Percentiles rank a stretch among this genome's conserved stretches.
These are phyloP conservation scores for Omphalotus guepiniiformis DNA, from an alignment of 768 basidiomycete species.

Conservation along the genomic window DNA sequence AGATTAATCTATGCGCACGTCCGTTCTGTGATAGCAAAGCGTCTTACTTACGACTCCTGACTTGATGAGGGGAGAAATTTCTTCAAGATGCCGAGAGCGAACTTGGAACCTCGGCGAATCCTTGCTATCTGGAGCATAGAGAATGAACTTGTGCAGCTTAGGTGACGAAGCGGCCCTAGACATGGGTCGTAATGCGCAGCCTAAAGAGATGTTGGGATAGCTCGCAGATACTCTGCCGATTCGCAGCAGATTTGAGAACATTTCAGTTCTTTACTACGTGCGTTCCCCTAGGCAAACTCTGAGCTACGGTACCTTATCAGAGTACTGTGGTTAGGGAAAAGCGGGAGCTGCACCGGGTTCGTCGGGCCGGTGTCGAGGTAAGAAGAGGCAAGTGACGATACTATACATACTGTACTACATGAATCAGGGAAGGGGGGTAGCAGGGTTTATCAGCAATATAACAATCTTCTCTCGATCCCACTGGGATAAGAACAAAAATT, in stretches of 20 bases:
- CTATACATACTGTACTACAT: too few relatives aligned
- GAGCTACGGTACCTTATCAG: too few relatives aligned
- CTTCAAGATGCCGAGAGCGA: constrained; percentile 39
- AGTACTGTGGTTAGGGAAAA: too few relatives aligned
- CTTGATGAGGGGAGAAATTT: constrained; percentile 31
- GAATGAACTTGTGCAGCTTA: constrained; percentile 35
- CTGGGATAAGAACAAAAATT: constrained; percentile 1
- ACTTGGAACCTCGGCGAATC: constrained; percentile 45
- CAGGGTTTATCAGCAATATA: constrained; percentile 16
- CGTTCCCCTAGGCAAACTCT: too few relatives aligned
- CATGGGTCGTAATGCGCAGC: not conserved
- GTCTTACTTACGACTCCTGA: constrained; percentile 39
- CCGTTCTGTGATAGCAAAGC: not conserved
- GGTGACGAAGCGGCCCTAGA: constrained; percentile 3
- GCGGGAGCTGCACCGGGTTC: too few relatives aligned
- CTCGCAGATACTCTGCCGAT: too few relatives aligned
- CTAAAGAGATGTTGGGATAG: too few relatives aligned
- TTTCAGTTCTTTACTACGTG: too few relatives aligned
- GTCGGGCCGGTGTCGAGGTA: too few relatives aligned
- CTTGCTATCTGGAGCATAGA: constrained; percentile 54
- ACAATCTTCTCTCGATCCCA: constrained; percentile 19
- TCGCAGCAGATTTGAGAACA: too few relatives aligned
- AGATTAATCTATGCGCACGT: not conserved
- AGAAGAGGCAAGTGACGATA: too few relatives aligned
- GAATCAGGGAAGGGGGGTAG: constrained; percentile 15